Evolutionary conservation across 768 basidiomycete genomes (phyloP).

Genomic region (Aureoboletus auriporus): DNA sequence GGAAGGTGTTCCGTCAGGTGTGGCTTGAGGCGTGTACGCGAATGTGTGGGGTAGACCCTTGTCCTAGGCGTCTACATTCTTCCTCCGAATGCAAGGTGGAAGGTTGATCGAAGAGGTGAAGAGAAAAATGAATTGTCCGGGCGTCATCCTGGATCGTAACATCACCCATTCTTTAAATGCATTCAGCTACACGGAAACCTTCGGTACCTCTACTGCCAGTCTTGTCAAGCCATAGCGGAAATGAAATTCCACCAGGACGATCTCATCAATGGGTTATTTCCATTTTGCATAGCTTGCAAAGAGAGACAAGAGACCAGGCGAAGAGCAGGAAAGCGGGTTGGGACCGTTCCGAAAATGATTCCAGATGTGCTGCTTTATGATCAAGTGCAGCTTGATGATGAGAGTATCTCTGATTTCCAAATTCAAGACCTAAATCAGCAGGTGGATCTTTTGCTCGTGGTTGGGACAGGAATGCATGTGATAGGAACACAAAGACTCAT

Average conservation of each 20-base stretch:
- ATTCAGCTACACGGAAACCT: conserved; percentile 8
- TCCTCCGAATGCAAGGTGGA: too few relatives aligned
- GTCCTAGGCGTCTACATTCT: too few relatives aligned
- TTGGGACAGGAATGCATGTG: conserved; percentile 12
- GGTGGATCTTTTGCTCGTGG: conserved; percentile 8
- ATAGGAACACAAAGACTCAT: conserved; percentile 11
- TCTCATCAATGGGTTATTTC: conserved; percentile 4
- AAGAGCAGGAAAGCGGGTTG: not conserved
- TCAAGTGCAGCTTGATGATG: conserved; percentile 4
- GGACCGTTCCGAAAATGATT: conserved; percentile 2
- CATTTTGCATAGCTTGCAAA: not conserved
- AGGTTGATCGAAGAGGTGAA: too few relatives aligned
- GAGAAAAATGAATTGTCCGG: too few relatives aligned
- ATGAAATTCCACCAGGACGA: not conserved
- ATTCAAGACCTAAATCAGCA: not conserved
- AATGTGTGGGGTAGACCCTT: too few relatives aligned
- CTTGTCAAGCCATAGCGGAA: conserved; percentile 1
- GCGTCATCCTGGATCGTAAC: too few relatives aligned
- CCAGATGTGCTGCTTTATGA: conserved; percentile 11
- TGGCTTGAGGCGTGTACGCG: too few relatives aligned
- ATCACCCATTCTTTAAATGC: not conserved
- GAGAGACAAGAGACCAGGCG: not conserved
- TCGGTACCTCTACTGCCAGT: conserved; percentile 5
- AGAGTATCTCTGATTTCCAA: conserved; percentile 1
- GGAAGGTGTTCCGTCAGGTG: too few relatives aligned